A percentile compares a stretch with the other conserved stretches of the same genome.
Conservation (phyloP, 495 filamentous ascomycete species). For the Penicillium bovifimosum region DNA sequence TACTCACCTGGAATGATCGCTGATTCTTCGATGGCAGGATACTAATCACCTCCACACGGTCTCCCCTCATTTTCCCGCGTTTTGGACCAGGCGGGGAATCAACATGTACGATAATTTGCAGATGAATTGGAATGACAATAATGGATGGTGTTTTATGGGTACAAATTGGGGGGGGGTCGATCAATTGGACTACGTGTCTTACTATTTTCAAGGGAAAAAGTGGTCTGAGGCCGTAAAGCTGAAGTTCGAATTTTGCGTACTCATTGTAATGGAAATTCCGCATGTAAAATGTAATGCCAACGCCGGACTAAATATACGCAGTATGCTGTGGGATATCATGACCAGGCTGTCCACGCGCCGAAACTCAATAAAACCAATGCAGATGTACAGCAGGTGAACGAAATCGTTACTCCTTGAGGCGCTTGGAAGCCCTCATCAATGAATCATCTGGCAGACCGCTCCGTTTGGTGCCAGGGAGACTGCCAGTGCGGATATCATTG, state of each 20-base stretch:
- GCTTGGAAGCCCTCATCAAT: constrained; percentile 46
- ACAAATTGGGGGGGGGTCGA: neutral
- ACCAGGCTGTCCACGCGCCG: neutral
- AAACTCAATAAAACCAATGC: neutral
- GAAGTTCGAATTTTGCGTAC: neutral
- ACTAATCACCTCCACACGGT: neutral
- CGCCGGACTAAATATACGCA: constrained; percentile 7
- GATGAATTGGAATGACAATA: too few species aligned
- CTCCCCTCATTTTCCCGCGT: too few species aligned
- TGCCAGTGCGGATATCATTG: constrained; percentile 85
- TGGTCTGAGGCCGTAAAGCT: neutral
- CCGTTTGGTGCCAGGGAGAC: constrained; percentile 85
- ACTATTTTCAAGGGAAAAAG: neutral
- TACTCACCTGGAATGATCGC: neutral
- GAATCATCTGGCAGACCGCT: constrained; percentile 83
- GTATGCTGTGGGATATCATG: constrained; percentile 1
- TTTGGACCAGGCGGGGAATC: too few species aligned
- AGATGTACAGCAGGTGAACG: neutral
- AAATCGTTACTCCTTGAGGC: constrained; percentile 36
- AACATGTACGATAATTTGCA: neutral
- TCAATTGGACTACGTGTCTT: neutral
- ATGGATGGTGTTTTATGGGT: neutral
- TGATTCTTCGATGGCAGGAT: constrained; percentile 10
- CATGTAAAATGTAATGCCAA: constrained; percentile 4
- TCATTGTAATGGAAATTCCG: neutral